Base-by-base conservation (phyloP, 306 rosid species). In the Leucaena leucocephala region DNA sequence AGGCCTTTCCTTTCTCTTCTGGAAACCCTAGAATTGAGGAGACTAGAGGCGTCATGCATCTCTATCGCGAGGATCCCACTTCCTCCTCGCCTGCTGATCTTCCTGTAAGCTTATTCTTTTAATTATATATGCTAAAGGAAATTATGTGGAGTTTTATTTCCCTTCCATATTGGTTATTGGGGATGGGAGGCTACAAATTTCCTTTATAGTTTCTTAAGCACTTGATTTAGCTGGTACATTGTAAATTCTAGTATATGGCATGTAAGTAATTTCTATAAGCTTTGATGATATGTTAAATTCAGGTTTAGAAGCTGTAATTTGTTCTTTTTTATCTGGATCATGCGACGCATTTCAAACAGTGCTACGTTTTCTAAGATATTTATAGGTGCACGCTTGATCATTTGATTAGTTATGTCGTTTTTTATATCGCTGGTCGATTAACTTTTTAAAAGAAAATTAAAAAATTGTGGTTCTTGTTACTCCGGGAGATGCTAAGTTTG, bases 1-100 rank as follows among this genome's bases (percentile, higher is more conserved):
- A 90, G 73, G 87, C 89, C 44, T 88, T 88, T 71, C 94, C 85
- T 52, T 95, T 95, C 97, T 95, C 97, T 62, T 95, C 98, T 13
- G 98, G 98, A 85, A 95, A 95, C 94, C 98, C 98, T 87, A 95
- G 97, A 89, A 90, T 95, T 69, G 98, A 95, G 52, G 98, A 95
- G 80, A 88, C 92, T 43, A 88, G 93, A 7, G 98, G 98, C 66
- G 92, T 92, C 86, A 91, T 95, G 90, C 95, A 88, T 77, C 97
- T 95, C 71, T 90, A 81, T 80, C 88, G 90, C 59, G 88, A 91
- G n/a, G 90, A 86, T 68, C 65, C 72, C 40, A 45, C 75, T 35
- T 72, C 48, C 0, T 57, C 86, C 0, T 17, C 76, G 45, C 5
- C 89, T 63, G 52, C 86, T 64, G 6, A 80, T 75, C 94, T 90